Percentiles rank a stretch among this genome's conserved stretches.
phyloP scores from a whole-genome alignment of 305 asterid genomes.

The Andrographis paniculata region DNA sequence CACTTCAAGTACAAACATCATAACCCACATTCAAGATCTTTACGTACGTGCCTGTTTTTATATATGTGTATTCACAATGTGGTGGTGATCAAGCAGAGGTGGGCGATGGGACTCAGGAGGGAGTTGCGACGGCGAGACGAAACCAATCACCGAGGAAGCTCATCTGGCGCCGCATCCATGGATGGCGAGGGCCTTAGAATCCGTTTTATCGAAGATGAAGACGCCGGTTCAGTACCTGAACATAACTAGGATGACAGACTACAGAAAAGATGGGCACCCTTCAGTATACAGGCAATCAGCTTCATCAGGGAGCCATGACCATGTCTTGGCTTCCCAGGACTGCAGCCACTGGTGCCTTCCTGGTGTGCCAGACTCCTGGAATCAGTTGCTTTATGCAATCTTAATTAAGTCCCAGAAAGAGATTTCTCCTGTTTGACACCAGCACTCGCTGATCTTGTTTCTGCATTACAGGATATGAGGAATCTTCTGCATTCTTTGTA shows the following conservation, averaged over 20 bases:
- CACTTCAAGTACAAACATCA: constrained; percentile 44
- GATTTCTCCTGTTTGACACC: background rate
- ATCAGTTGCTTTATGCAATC: constrained; percentile 38
- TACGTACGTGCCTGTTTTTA: background rate
- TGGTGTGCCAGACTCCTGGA: constrained; percentile 55
- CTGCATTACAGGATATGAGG: too few species aligned
- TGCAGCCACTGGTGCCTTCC: constrained; percentile 69
- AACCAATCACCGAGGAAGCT: constrained; percentile 34
- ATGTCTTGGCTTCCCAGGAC: constrained; percentile 27
- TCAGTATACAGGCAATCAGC: constrained; percentile 34
- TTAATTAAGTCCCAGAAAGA: constrained; percentile 18
- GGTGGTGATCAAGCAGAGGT: constrained; percentile 38
- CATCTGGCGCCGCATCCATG: constrained; percentile 46
- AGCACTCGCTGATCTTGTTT: background rate
- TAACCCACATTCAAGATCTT: background rate
- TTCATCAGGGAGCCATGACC: constrained; percentile 10
- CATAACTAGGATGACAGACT: constrained; percentile 47
- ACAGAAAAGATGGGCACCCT: constrained; percentile 67
- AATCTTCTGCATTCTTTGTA: background rate
- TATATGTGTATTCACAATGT: background rate
- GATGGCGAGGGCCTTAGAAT: constrained; percentile 50
- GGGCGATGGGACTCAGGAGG: constrained; percentile 73
- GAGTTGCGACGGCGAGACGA: constrained; percentile 43
- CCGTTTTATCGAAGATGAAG: constrained; percentile 33
- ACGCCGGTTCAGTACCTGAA: constrained; percentile 43